A percentile compares a stretch with the other conserved stretches of the same genome.
Evolutionary conservation across 495 filamentous ascomycete species (phyloP).

Genomic region (Cladorrhinum samala): DNA sequence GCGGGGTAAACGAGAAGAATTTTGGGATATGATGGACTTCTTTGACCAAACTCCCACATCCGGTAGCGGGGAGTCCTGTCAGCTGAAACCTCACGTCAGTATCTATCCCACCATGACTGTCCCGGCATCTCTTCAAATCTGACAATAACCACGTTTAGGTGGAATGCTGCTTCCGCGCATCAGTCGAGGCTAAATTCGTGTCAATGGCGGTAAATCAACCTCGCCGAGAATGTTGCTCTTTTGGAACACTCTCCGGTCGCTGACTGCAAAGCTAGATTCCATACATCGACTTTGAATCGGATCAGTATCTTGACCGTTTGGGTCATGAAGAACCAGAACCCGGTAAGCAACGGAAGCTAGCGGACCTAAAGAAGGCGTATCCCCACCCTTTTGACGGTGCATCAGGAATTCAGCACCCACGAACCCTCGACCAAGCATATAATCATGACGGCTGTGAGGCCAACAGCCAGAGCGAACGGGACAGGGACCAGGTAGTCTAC

Average conservation of each 20-base stretch:
- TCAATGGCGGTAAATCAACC: neutral
- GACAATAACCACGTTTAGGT: no score
- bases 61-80: neutral
- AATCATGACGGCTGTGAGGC: neutral
- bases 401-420: neutral
- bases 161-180: neutral
- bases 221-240: no score
- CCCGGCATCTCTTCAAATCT: neutral
- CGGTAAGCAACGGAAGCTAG: neutral
- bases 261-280: neutral
- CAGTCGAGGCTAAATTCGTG: neutral
- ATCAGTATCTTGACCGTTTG: neutral
- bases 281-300: neutral
- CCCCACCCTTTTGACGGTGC: neutral
- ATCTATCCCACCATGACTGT: neutral
- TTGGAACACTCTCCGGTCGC: no score
- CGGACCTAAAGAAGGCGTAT: neutral
- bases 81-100: neutral
- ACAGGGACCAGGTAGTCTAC: neutral
- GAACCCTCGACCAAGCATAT: neutral
- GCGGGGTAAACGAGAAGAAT: neutral
- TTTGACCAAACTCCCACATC: neutral
- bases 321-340: neutral
- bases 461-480: neutral
- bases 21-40: neutral